phyloP scores from a whole-genome alignment of 305 asterid genomes.

The Solanum aculeatissimum region DNA sequence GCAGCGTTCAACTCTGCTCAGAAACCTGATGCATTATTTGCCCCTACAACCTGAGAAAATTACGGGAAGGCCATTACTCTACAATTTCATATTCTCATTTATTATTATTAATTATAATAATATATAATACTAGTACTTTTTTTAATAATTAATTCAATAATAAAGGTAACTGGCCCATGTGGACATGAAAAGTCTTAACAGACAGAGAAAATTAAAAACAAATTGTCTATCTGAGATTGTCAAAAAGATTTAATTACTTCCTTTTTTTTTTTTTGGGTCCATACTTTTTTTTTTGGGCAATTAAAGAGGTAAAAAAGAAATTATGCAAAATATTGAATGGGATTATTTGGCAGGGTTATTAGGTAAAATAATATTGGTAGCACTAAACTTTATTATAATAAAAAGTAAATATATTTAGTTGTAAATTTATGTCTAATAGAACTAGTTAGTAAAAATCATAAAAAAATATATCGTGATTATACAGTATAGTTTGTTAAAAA shows the following conservation, averaged over 20 bases:
- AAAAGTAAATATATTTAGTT: neutral
- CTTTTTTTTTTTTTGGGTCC: neutral
- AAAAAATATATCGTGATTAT: too few relatives aligned
- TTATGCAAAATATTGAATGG: constrained; percentile 29
- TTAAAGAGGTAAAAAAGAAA: neutral
- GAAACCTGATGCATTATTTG: neutral
- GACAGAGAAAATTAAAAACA: neutral
- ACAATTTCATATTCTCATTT: neutral
- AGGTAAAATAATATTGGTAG: neutral
- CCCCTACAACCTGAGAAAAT: neutral
- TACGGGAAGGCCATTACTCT: neutral
- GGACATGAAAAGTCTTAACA: neutral
- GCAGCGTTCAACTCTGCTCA: neutral
- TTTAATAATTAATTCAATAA: neutral
- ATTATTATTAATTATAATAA: too few relatives aligned
- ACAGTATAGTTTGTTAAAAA: too few relatives aligned
- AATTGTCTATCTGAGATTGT: constrained; percentile 1
- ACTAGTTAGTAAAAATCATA: too few relatives aligned
- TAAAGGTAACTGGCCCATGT: neutral
- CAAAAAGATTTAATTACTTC: neutral
- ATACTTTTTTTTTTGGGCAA: neutral
- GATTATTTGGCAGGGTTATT: constrained; percentile 1
- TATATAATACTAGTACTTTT: neutral
- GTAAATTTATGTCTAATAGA: neutral
- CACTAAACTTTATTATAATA: neutral